phyloP scores from a whole-genome alignment of 495 filamentous ascomycete genomes.

The Neurospora sp. region DNA sequence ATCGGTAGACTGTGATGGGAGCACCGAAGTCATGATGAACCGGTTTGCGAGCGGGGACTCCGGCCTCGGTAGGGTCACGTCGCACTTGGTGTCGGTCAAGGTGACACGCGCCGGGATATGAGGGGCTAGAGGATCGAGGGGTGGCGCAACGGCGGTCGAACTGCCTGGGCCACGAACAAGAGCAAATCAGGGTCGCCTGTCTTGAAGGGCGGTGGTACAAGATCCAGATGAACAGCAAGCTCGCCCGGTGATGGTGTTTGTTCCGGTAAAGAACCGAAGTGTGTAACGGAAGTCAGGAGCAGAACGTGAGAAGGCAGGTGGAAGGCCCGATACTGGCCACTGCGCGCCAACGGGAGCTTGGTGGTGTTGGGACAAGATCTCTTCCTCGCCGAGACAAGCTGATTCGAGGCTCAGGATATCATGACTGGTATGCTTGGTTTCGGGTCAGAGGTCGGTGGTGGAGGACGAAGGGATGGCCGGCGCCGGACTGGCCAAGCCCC shows the following conservation, averaged over 20 bases:
- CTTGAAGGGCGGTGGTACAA: not conserved
- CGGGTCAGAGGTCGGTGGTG: slow-evolving; percentile 2
- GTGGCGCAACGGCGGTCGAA: slow-evolving; percentile 11
- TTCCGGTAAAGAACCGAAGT: not conserved
- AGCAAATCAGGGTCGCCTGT: slow-evolving; percentile 15
- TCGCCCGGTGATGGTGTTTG: not conserved
- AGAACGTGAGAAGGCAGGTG: not conserved
- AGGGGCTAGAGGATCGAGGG: not conserved
- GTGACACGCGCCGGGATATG: slow-evolving; percentile 14
- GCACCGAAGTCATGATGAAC: slow-evolving; percentile 38
- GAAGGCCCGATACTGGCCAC: not conserved
- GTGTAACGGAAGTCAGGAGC: not conserved
- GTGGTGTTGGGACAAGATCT: slow-evolving; percentile 8
- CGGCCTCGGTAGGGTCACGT: slow-evolving; percentile 5
- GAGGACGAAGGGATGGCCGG: not conserved
- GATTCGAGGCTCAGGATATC: slow-evolving; percentile 22
- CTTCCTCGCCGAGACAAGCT: slow-evolving; percentile 21
- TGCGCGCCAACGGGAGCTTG: slow-evolving; percentile 6
- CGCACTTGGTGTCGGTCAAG: slow-evolving; percentile 6
- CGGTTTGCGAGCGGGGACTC: slow-evolving; percentile 16
- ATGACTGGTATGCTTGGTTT: slow-evolving; percentile 17
- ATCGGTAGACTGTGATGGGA: slow-evolving; percentile 32
- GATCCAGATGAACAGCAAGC: not conserved
- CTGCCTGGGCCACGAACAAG: slow-evolving; percentile 5
- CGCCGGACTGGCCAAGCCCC: not conserved